Evolutionary conservation across 768 basidiomycete species (phyloP), one percentile per base, ranked within the genome.

Genomic region (Lactarius hatsudake): DNA sequence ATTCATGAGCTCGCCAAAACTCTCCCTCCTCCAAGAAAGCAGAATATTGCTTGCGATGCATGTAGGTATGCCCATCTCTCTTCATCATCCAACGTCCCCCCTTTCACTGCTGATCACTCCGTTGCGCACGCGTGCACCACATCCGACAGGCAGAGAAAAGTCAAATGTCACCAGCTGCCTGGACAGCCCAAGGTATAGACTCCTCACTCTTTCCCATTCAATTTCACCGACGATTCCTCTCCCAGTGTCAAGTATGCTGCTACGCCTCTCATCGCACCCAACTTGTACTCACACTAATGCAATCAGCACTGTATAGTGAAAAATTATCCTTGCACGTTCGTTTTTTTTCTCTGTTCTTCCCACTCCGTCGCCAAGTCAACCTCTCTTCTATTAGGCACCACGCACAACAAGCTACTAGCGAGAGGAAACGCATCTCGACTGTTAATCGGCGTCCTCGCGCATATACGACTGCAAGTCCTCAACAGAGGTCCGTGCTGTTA

Each of bases 11-110:
- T 90, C 43, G 88, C 89, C 62, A 90, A 90, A 79, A 84, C 87
- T 0, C 83, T 91, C 0, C 89, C 92, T 1, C 90, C 91, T n/a
- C 90, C 92, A 7, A 81, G 94, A 65, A 94, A 93, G 76, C 94
- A 95, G 79, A 96, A 96, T 75, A 91, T 93, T 26, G 94, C 94
- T 32, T 96, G 94, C 77, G 94, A 96, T 80, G 90, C 90, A 61
- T 96, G 94, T 86, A 89, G 90, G 90, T 89, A 8, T 66, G 79
- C 70, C 64, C 53, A 13, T 42, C 59, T 45, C 36, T 48, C 53
- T 53, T 67, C 64, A 54, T 64, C 34, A 5, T 40, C 56, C 71
- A 65, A 69, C 67, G 71, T 2, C 61, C 48, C 36, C n/a, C 12
- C 40, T 45, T 56, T 56, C 60, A 43, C 43, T 30, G 20, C 30